Evolutionary conservation across 768 basidiomycete genomes (phyloP).

Genomic region (Exidia glandulosa): DNA sequence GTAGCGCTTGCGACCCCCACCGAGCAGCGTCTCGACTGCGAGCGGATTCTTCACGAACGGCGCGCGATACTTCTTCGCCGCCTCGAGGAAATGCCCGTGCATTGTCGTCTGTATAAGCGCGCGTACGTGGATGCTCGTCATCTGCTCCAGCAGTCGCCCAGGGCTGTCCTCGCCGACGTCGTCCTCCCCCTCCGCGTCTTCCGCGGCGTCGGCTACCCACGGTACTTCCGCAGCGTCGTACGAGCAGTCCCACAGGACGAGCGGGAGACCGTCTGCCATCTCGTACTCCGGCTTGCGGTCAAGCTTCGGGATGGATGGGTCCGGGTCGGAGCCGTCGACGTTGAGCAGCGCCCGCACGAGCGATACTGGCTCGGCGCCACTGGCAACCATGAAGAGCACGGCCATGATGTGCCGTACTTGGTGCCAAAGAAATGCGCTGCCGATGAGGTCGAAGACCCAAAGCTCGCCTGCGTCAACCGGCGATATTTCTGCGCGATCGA

Average conservation of each 20-base stretch:
- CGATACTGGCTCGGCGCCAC: slow-evolving; percentile 62
- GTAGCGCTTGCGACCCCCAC: slow-evolving; percentile 57
- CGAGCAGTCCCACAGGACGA: slow-evolving; percentile 84
- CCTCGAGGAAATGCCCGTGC: slow-evolving; percentile 52
- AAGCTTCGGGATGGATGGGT: slow-evolving; percentile 30
- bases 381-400: slow-evolving; percentile 77
- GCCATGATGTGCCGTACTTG: slow-evolving; percentile 95
- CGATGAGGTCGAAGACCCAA: slow-evolving; percentile 75
- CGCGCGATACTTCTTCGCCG: slow-evolving; percentile 40
- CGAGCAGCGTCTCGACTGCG: slow-evolving; percentile 47
- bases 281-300: slow-evolving; percentile 78
- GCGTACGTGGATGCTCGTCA: slow-evolving; percentile 43
- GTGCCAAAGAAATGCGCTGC: slow-evolving; percentile 87
- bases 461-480: slow-evolving; percentile 27
- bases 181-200: slow-evolving; percentile 15
- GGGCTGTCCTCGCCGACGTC: slow-evolving; percentile 15
- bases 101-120: slow-evolving; percentile 57
- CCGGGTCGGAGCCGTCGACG: slow-evolving; percentile 31
- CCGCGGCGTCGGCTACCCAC: slow-evolving; percentile 57
- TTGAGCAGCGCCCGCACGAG: slow-evolving; percentile 69
- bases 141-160: slow-evolving; percentile 38
- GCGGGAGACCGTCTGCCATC: slow-evolving; percentile 86
- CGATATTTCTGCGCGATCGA: slow-evolving; percentile 55
- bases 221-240: slow-evolving; percentile 54
- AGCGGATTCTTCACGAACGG: slow-evolving; percentile 26